Percentiles rank a stretch among this genome's conserved stretches.
phyloP scores from a whole-genome alignment of 2,329 filamentous ascomycete genomes.

The Ustilaginoidea virens region DNA sequence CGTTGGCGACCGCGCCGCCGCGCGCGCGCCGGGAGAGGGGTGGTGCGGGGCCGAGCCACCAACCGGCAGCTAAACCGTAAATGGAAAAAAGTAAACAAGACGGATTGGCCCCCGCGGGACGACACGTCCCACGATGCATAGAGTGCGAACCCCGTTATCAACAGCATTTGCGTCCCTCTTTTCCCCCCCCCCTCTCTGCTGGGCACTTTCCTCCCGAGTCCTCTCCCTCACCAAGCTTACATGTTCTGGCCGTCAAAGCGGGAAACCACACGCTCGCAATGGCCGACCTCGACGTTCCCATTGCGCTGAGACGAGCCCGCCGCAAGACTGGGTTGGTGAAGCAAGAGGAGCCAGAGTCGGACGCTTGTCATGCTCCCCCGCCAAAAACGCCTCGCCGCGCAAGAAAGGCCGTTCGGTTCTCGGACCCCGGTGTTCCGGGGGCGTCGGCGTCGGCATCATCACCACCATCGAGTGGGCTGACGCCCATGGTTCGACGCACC shows the following conservation, averaged over 20 bases:
- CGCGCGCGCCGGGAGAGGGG: slow-evolving; percentile 11
- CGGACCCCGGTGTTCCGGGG: slow-evolving; percentile 45
- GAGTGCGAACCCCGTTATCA: too few relatives aligned
- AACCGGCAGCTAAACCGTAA: slow-evolving; percentile 18
- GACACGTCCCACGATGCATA: too few relatives aligned
- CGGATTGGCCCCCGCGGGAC: too few relatives aligned
- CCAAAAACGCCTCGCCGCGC: slow-evolving; percentile 16
- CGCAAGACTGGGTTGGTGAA: slow-evolving; percentile 21
- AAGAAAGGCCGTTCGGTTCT: slow-evolving; percentile 42
- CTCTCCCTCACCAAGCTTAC: too few relatives aligned
- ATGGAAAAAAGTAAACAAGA: slow-evolving; percentile 32
- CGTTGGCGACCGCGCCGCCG: slow-evolving; percentile 14
- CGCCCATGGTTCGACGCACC: slow-evolving; percentile 40
- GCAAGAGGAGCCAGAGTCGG: too few relatives aligned
- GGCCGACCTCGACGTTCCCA: slow-evolving; percentile 29
- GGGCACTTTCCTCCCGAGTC: too few relatives aligned
- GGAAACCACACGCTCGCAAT: slow-evolving; percentile 16
- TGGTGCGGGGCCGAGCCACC: slow-evolving; percentile 9
- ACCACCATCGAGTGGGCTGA: slow-evolving; percentile 36
- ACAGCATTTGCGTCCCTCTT: too few relatives aligned
- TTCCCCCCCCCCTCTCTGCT: too few relatives aligned
- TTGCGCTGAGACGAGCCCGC: slow-evolving; percentile 39
- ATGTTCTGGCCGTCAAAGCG: too few relatives aligned
- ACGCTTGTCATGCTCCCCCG: slow-evolving; percentile 5
- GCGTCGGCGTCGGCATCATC: too few relatives aligned